Conservation (phyloP, 345 rosid genomes). For the Populus pruinosa region DNA sequence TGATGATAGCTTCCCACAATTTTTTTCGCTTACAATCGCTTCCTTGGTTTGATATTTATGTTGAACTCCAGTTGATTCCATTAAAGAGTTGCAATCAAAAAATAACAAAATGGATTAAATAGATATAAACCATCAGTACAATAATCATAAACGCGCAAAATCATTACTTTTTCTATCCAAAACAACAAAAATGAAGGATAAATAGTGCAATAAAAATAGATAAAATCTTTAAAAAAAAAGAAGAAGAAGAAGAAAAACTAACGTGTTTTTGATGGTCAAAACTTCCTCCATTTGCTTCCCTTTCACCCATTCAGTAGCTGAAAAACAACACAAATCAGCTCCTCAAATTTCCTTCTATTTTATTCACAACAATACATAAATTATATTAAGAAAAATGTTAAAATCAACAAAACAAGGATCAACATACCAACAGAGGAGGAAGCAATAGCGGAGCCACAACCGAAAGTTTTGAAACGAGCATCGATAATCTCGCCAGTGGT, state of each 20-base stretch:
- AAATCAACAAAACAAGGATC: not conserved
- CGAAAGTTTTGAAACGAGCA: slow-evolving; percentile 97
- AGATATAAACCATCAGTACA: not conserved
- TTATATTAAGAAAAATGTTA: too few relatives aligned
- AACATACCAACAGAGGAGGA: slow-evolving; percentile 87
- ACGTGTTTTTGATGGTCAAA: slow-evolving; percentile 88
- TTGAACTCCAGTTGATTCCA: not conserved
- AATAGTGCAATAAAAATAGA: not conserved
- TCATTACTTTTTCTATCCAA: not conserved
- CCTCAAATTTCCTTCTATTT: not conserved
- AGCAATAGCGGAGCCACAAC: slow-evolving; percentile 97
- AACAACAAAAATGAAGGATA: not conserved
- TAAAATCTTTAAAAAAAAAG: not conserved
- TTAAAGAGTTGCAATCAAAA: not conserved
- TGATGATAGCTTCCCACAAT: not conserved
- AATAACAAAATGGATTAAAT: not conserved
- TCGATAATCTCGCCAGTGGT: slow-evolving; percentile 74
- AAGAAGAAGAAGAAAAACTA: slow-evolving; percentile 22
- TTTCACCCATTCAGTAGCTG: slow-evolving; percentile 99
- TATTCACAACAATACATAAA: not conserved
- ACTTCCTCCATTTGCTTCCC: slow-evolving; percentile 93
- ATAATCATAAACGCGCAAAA: not conserved
- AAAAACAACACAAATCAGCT: slow-evolving; percentile 14
- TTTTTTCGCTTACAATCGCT: not conserved
- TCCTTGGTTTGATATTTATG: not conserved